Base-by-base conservation (phyloP, 345 rosid species). In the Cardamine occulta region DNA sequence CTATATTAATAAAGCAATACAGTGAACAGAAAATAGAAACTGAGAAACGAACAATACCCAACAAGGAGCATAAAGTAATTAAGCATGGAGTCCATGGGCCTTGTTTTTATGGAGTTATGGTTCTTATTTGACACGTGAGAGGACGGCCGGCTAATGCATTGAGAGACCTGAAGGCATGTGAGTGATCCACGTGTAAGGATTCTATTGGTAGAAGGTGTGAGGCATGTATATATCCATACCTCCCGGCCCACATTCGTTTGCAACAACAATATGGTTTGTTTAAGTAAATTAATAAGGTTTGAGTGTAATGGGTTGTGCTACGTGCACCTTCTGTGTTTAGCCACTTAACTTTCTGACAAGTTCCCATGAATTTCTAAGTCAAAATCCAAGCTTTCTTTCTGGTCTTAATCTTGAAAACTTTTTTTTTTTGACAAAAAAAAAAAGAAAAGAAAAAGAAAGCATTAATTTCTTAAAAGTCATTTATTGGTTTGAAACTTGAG, bases 211-310 rank as follows among this genome's bases (percentile, higher is more conserved):
- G 68, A 39, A 35, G 7, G 73, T 59, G 35, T 26, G 66, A 62
- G 72, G 55, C 29, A 32, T 74, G 15, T 35, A 47, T 56, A 1
- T 39, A 12, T 69, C 68, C 80, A 54, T 70, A 39, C 55, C 54
- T 72, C 68, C 74, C 81, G 67, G 63, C 76, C 76, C 72, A 71
- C 31, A 48, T 65, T 57, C 56, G 6, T 28, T 47, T 35, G 42
- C 66, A 66, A 34, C 60, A 44, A 17, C 66, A 17, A 54, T 14
- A 21, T 31, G 32, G 1, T 28, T 68, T 45, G 51, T 18, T 54
- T 62, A 12, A 45, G 31, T 54, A 40, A 47, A 23, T 23, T 54
- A 13, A 6, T 35, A 51, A 15, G 57, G 51, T 54, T 76, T 74
- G n/a, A 65, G 12, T n/a, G 11, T 37, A 48, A 74, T 60, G 35